These are phyloP conservation scores for Symbiodinium pilosum DNA, from an alignment of 73 alveolate genomes.

Conservation along the genomic window DNA sequence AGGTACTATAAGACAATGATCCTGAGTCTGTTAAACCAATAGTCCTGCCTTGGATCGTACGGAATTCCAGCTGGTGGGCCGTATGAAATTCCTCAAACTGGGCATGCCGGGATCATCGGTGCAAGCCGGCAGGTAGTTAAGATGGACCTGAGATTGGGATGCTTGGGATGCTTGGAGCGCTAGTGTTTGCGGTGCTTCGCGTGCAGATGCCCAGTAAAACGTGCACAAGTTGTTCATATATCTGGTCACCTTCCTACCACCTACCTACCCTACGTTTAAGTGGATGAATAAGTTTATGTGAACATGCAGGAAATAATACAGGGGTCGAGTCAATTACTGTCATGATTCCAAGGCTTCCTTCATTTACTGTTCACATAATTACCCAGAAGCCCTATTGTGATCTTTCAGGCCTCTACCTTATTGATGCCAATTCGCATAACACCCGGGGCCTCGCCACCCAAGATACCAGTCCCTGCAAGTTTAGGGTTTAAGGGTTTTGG, in stretches of 20 bases:
- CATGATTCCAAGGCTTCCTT: neutral
- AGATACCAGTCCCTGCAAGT: neutral
- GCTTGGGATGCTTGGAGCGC: neutral
- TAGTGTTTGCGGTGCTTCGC: neutral
- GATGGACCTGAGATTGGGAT: neutral
- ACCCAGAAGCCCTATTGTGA: neutral
- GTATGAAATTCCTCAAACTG: neutral
- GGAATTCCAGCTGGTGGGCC: neutral
- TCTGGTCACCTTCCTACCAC: neutral
- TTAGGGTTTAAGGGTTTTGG: too few species aligned
- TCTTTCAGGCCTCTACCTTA: neutral
- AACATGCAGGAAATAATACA: neutral
- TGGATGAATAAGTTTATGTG: too few species aligned
- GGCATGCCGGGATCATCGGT: constrained; percentile 3
- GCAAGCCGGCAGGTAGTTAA: neutral
- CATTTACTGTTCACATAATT: neutral
- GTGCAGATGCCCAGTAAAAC: neutral
- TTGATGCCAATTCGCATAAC: neutral
- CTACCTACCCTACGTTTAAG: neutral
- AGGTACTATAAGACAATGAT: too few species aligned
- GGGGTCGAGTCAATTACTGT: neutral
- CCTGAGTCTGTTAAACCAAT: neutral
- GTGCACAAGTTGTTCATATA: neutral
- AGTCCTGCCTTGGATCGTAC: constrained; percentile 11
- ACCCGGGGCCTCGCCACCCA: neutral